These are phyloP conservation scores for Populus hybrid DNA, from an alignment of 441 rosid species.

Conservation along the genomic window DNA sequence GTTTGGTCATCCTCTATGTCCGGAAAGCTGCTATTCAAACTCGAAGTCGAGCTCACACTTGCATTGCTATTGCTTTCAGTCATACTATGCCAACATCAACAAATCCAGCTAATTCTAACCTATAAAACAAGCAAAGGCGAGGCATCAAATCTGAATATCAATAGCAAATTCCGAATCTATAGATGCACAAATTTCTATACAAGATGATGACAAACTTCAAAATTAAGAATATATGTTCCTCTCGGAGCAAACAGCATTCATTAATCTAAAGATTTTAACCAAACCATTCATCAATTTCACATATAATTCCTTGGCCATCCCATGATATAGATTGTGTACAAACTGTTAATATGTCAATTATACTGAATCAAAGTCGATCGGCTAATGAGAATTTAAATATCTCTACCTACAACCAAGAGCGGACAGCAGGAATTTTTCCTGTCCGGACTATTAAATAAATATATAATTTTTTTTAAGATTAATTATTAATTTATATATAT, in stretches of 20 bases:
- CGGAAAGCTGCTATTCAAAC: constrained; percentile 67
- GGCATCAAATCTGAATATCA: not conserved
- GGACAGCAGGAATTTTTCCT: too few relatives aligned
- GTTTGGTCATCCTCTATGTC: constrained; percentile 86
- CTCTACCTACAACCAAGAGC: too few relatives aligned
- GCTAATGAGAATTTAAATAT: too few relatives aligned
- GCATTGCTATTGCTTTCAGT: constrained; percentile 55
- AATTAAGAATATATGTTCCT: not conserved
- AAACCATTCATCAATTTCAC: not conserved
- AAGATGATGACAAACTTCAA: not conserved
- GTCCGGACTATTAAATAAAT: too few relatives aligned
- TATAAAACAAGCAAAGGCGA: not conserved
- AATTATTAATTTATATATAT: too few relatives aligned
- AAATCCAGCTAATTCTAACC: constrained; percentile 3
- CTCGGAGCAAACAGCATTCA: not conserved
- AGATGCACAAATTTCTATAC: not conserved
- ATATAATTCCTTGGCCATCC: too few relatives aligned
- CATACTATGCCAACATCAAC: constrained; percentile 41
- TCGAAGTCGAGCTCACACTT: constrained; percentile 77
- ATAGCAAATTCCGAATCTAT: not conserved
- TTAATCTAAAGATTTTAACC: not conserved
- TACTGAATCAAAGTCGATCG: too few relatives aligned
- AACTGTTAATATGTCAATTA: too few relatives aligned
- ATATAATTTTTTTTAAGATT: too few relatives aligned
- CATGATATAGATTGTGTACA: too few relatives aligned